Evolutionary conservation across 768 basidiomycete species (phyloP).

Genomic region (Agaricus subrufescens): DNA sequence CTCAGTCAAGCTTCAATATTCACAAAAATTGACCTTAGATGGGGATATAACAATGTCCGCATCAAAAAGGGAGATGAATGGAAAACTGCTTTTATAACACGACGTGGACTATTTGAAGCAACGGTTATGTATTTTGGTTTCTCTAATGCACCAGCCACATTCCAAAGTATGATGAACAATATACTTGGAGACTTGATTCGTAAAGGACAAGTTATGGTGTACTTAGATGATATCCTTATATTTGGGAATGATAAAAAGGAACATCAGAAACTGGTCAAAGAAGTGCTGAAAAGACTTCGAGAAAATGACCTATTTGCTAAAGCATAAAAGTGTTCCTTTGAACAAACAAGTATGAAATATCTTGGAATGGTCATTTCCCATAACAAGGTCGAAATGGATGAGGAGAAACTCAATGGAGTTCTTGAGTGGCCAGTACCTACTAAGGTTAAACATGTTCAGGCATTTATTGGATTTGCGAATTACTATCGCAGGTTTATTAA

Average conservation of each 20-base stretch:
- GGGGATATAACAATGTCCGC: constrained; percentile 27
- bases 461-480: too few relatives aligned
- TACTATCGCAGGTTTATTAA: too few relatives aligned
- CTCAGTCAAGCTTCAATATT: not conserved
- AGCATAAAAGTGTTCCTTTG: too few relatives aligned
- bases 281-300: too few relatives aligned
- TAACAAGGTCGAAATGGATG: too few relatives aligned
- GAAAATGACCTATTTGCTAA: too few relatives aligned
- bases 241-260: constrained; percentile 11
- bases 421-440: too few relatives aligned
- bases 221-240: constrained; percentile 18
- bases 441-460: too few relatives aligned
- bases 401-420: too few relatives aligned
- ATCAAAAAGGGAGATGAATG: constrained; percentile 30
- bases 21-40: constrained; percentile 11
- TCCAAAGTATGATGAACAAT: constrained; percentile 24
- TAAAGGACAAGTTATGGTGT: constrained; percentile 31
- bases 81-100: constrained; percentile 33
- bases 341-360: too few relatives aligned
- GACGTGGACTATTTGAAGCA: constrained; percentile 30
- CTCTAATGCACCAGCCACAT: constrained; percentile 28
- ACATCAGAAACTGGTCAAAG: too few relatives aligned
- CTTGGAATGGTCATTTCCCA: too few relatives aligned
- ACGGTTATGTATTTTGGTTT: constrained; percentile 35
- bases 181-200: constrained; percentile 23